Percentiles rank a stretch among this genome's conserved stretches.
These are phyloP conservation scores for Paramecium biaurelia DNA, from an alignment of 73 alveolate genomes.

Conservation along the genomic window DNA sequence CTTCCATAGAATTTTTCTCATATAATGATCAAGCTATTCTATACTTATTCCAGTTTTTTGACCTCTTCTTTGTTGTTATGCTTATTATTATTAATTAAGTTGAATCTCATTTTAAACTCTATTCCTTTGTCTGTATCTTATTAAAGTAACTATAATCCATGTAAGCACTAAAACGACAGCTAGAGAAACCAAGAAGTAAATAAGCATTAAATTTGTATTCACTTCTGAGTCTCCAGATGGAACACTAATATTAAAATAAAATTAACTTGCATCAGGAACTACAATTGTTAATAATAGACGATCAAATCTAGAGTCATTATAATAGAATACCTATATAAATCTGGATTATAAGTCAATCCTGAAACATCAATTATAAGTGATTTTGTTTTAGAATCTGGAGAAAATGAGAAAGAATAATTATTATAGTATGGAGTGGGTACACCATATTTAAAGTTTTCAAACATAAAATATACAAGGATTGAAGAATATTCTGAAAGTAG, in stretches of 20 bases:
- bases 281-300: neutral
- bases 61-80: neutral
- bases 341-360: neutral
- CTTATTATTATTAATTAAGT: neutral
- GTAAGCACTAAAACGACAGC: constrained; percentile 9
- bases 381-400: neutral
- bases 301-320: neutral
- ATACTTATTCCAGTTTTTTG: neutral
- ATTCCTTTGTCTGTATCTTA: neutral
- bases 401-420: neutral
- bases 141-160: neutral
- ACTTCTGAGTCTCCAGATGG: neutral
- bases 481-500: neutral
- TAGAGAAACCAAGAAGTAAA: neutral
- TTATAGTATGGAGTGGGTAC: neutral
- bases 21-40: neutral
- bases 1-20: neutral
- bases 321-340: neutral
- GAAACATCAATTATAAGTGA: neutral
- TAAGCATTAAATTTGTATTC: constrained; percentile 27
- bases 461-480: neutral
- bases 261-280: neutral
- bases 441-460: constrained; percentile 13
- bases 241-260: neutral
- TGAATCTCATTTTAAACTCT: neutral